A percentile compares a stretch with the other conserved stretches of the same genome.
Evolutionary conservation across 1,139 yeast species (phyloP).

Genomic region (Diutina pseudorugosa): DNA sequence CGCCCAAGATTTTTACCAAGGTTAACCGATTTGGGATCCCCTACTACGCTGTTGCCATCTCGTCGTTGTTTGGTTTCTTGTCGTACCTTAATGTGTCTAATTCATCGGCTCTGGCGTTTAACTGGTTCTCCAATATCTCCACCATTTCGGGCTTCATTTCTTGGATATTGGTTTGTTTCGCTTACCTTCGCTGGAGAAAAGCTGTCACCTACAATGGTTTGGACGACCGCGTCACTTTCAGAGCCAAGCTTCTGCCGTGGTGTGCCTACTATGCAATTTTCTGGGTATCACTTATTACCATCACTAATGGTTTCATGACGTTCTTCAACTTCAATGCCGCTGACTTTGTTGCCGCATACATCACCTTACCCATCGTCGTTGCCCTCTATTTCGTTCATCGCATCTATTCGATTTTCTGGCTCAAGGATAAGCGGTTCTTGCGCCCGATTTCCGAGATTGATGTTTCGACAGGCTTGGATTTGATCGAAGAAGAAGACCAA

Average conservation of each 20-base stretch:
- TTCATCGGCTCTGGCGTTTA: slow-evolving; percentile 43
- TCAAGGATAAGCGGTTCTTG: slow-evolving; percentile 21
- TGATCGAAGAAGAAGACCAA: slow-evolving; percentile 9
- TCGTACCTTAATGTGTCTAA: slow-evolving; percentile 52
- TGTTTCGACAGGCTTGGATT: slow-evolving; percentile 28
- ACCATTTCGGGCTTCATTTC: slow-evolving; percentile 60
- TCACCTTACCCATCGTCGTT: slow-evolving; percentile 44
- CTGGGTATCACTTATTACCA: slow-evolving; percentile 30
- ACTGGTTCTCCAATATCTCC: slow-evolving; percentile 58
- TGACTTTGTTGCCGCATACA: slow-evolving; percentile 50
- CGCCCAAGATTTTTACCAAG: slow-evolving; percentile 34
- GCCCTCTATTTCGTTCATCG: slow-evolving; percentile 34
- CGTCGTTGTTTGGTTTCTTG: slow-evolving; percentile 55
- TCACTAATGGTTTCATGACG: slow-evolving; percentile 49
- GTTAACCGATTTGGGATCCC: slow-evolving; percentile 50
- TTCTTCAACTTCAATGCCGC: slow-evolving; percentile 33
- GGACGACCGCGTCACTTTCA: slow-evolving; percentile 35
- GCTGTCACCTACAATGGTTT: slow-evolving; percentile 37
- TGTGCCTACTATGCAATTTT: slow-evolving; percentile 34
- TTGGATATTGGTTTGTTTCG: slow-evolving; percentile 34
- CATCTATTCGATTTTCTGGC: slow-evolving; percentile 15
- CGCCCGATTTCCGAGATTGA: slow-evolving; percentile 33
- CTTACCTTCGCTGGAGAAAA: slow-evolving; percentile 38
- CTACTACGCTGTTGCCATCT: slow-evolving; percentile 34
- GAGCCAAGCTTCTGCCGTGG: slow-evolving; percentile 36